phyloP scores from a whole-genome alignment of 768 basidiomycete species.

The Leccinellum rugosiceps region DNA sequence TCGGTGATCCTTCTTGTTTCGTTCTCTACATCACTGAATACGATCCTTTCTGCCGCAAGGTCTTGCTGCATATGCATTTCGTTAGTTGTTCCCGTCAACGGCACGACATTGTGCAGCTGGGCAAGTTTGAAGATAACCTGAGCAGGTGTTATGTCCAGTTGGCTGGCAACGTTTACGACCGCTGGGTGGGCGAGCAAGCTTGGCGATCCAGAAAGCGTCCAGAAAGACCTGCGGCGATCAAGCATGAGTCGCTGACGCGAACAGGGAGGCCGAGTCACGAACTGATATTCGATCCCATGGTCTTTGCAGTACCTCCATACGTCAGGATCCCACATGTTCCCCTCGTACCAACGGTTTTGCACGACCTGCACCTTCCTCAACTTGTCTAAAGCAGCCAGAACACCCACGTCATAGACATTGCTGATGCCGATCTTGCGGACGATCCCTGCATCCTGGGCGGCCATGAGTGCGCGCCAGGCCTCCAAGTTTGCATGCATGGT shows the following conservation, averaged over 20 bases:
- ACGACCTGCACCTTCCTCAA: conserved; percentile 66
- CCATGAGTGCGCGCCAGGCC: conserved; percentile 64
- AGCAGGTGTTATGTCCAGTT: conserved; percentile 52
- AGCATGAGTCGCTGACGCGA: background rate
- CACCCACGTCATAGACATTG: conserved; percentile 65
- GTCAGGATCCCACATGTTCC: conserved; percentile 69
- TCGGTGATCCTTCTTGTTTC: conserved; percentile 24
- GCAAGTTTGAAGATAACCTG: conserved; percentile 70
- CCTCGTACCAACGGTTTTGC: conserved; percentile 84
- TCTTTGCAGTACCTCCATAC: conserved; percentile 63
- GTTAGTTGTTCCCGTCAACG: conserved; percentile 72
- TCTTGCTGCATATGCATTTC: conserved; percentile 68
- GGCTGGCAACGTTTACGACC: conserved; percentile 42
- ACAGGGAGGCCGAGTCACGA: conserved; percentile 9
- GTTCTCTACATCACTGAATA: conserved; percentile 28
- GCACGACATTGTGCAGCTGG: conserved; percentile 62
- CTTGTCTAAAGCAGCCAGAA: conserved; percentile 51
- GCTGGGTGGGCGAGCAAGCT: conserved; percentile 50
- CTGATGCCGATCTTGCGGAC: conserved; percentile 69
- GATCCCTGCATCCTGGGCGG: conserved; percentile 62
- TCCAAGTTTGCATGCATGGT: conserved; percentile 58
- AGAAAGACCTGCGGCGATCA: conserved; percentile 60
- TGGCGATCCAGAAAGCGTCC: conserved; percentile 83
- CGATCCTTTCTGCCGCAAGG: conserved; percentile 42
- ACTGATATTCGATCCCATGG: conserved; percentile 74